Conservation (phyloP, 2,329 filamentous ascomycete species). For the Epichloe bromicola region DNA sequence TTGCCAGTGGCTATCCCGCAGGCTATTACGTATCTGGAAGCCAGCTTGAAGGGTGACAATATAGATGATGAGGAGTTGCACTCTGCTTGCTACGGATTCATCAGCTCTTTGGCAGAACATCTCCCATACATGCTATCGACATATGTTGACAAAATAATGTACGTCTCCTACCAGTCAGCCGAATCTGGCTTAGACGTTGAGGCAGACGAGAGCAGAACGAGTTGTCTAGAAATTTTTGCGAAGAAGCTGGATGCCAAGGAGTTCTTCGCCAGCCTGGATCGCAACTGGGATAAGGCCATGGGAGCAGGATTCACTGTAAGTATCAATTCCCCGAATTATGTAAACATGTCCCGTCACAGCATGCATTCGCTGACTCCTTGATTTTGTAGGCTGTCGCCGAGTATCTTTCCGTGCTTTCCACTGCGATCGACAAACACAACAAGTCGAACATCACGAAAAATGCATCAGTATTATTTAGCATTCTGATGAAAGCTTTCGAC, state of each 20-base stretch:
- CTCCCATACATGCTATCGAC: conserved; percentile 81
- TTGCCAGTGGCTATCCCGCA: conserved; percentile 64
- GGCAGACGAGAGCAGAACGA: conserved; percentile 49
- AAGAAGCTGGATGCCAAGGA: conserved; percentile 65
- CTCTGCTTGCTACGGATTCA: conserved; percentile 68
- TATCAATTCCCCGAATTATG: neutral
- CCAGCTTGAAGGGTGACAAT: conserved; percentile 40
- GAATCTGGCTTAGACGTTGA: conserved; percentile 46
- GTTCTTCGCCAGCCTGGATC: conserved; percentile 60
- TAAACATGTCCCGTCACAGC: neutral
- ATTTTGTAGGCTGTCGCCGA: conserved; percentile 47
- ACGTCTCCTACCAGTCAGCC: conserved; percentile 60
- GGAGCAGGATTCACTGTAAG: conserved; percentile 49
- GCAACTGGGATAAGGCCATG: conserved; percentile 57
- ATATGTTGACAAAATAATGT: conserved; percentile 60
- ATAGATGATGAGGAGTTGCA: conserved; percentile 55
- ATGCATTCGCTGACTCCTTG: neutral
- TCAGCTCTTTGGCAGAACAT: conserved; percentile 68
- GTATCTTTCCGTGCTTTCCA: conserved; percentile 54
- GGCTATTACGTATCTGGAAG: conserved; percentile 56
- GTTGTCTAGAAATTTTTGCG: conserved; percentile 63
- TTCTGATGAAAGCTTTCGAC: conserved; percentile 49
- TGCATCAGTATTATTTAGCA: conserved; percentile 51
- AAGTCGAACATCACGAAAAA: conserved; percentile 73
- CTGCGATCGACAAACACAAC: conserved; percentile 61